phyloP scores from a whole-genome alignment of 1,139 yeast genomes.

The Debaryomycetaceae sp. region DNA sequence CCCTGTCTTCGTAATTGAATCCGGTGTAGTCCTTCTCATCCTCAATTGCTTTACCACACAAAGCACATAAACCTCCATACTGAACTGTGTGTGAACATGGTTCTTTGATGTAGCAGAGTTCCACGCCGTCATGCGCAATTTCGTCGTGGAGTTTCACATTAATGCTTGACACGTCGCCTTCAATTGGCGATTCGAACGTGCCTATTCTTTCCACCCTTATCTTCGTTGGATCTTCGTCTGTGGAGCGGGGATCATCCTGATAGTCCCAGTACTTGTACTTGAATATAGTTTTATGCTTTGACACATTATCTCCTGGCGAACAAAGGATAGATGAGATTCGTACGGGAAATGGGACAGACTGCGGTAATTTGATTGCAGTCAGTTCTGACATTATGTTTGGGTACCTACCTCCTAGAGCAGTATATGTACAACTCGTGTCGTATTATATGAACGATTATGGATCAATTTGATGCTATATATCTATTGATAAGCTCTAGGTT shows the following conservation, averaged over 20 bases:
- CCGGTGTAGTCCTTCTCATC: constrained; percentile 80
- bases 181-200: constrained; percentile 78
- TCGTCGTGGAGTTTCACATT: constrained; percentile 57
- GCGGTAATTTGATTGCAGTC: constrained; percentile 45
- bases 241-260: constrained; percentile 55
- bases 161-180: constrained; percentile 59
- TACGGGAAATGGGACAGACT: constrained; percentile 65
- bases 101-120: constrained; percentile 60
- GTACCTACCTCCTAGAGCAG: neutral
- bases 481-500: neutral
- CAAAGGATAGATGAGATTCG: constrained; percentile 53
- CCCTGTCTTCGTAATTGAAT: constrained; percentile 68
- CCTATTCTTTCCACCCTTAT: constrained; percentile 60
- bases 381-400: constrained; percentile 22
- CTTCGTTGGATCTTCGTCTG: constrained; percentile 40
- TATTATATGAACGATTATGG: neutral
- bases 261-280: constrained; percentile 67
- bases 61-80: constrained; percentile 91
- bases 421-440: neutral
- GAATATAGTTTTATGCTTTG: constrained; percentile 54
- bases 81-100: constrained; percentile 95
- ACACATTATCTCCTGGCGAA: constrained; percentile 42
- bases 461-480: neutral
- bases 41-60: constrained; percentile 85
- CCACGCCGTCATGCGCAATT: constrained; percentile 47